Base-by-base conservation (phyloP, 192 early-diverging fungal species). In the Mortierella claussenii region DNA sequence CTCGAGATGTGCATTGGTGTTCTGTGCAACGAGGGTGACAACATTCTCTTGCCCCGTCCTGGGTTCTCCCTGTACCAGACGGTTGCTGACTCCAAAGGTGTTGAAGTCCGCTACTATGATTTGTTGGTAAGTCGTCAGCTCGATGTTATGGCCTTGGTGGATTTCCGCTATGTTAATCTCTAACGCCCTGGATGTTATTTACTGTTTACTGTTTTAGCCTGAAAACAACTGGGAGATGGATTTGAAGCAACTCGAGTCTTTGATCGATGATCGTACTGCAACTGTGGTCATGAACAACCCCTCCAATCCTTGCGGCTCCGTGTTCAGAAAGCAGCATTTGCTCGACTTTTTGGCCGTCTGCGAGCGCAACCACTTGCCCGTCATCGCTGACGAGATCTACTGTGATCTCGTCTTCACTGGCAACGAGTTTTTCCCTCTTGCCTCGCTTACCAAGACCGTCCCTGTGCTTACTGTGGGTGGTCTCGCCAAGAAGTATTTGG, bases 331-430 rank as follows among this genome's bases (percentile, higher is more conserved):
- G 27, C 66, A 85, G 24, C 94, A 95, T 53, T 81, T 97, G 36
- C 64, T 84, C 21, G 90, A 85, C 32, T 90, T 94, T 44, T 71
- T 95, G 45, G 74, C 67, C 4, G 82, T 97, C 7, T 91, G 90
- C 37, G 91, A 93, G 56, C 85, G 81, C 45, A 86, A 93, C 78
- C 85, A 88, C 65, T 69, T 97, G 28, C 94, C 94, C 44, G 82
- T 97, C 15, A 95, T 97, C 53, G 82, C 93, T 9, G 95, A 95
- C 53, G 95, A 97, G 71, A 97, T 97, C 55, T 97, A 97, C 66
- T 92, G 91, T 51, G 94, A 95, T 74, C 89, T 97, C 76, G 92
- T 93, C 50, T 97, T 95, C 68, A 63, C 69, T 10, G 78, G 69
- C 7, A 78, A 79, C 42, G 75, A 68, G 20, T 93, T 93, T 67